Base-by-base conservation (phyloP, 2,329 filamentous ascomycete species). In the Beauveria varroae region DNA sequence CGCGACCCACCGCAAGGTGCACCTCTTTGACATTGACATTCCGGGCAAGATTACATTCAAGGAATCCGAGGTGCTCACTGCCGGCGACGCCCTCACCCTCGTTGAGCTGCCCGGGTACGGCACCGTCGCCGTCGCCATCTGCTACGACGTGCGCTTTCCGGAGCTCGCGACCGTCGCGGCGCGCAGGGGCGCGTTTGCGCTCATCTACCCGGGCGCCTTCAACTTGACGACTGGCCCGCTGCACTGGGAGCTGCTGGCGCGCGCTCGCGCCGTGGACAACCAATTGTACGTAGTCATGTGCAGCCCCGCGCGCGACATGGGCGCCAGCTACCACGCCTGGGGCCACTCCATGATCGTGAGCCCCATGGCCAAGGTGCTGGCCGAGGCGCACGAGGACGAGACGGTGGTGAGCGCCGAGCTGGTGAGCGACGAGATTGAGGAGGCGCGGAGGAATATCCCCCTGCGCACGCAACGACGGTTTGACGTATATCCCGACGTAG, bases 11-110 rank as follows among this genome's bases (percentile, higher is more conserved):
- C 86, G 95, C 68, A 99, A 99, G 78, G 87, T 95, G 49, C 95
- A 99, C 75, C 82, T 99, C 49, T 99, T 99, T 75, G 95, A 98
- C 76, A 99, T 99, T 68, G 88, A 96, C 73, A 98, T 99, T 65
- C 95, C 95, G 0, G 93, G 92, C 64, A 93, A 93, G 78, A 96
- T 99, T 73, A 88, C 78, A 14, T 99, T 99, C 77, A 85, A 84
- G 65, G 95, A 99, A 76, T 92, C 88, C 58, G 93, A 97, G 64
- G 91, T 97, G 44, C 82, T 99, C 40, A 88, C 85, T 24, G 87
- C 93, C 0, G 95, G 95, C 0, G 88, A 93, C 76, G 87, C 90
- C 71, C 77, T 97, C 63, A 96, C 93, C 0, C 76, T 98, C 3
- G 81, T 98, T 28, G 89, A 96, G 66, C 79, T 97, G 34, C 91